phyloP scores from a whole-genome alignment of 2,329 filamentous ascomycete genomes.

The Aspergillus niger region DNA sequence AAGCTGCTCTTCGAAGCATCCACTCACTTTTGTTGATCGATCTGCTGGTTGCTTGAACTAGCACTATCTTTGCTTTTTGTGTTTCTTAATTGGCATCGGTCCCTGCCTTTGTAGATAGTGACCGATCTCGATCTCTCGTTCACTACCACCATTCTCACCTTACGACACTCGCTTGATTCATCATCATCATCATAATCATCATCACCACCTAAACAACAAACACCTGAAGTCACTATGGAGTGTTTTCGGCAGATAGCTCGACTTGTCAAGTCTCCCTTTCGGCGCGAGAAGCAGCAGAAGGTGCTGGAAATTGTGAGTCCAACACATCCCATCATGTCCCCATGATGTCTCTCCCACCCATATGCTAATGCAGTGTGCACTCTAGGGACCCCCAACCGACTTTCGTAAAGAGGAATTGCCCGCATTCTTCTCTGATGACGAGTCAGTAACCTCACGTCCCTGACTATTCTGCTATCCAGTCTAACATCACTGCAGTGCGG shows the following conservation, averaged over 20 bases:
- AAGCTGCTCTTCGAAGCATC: neutral
- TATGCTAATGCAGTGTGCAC: neutral
- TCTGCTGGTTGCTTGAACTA: slow-evolving; percentile 4
- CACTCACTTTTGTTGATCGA: slow-evolving; percentile 7
- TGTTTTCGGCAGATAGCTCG: slow-evolving; percentile 41
- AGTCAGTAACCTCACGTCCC: slow-evolving; percentile 33
- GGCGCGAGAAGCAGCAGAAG: slow-evolving; percentile 29
- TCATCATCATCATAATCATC: neutral
- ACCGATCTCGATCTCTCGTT: slow-evolving; percentile 7
- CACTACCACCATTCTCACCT: neutral
- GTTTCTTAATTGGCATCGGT: slow-evolving; percentile 15
- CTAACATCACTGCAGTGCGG: slow-evolving; percentile 36
- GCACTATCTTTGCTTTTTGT: neutral
- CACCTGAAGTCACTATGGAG: slow-evolving; percentile 29
- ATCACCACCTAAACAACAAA: neutral
- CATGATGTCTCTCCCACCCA: neutral
- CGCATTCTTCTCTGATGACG: slow-evolving; percentile 42
- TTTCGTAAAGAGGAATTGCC: slow-evolving; percentile 47
- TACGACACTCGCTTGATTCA: no score
- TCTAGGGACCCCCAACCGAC: slow-evolving; percentile 45
- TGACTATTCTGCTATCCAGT: slow-evolving; percentile 17
- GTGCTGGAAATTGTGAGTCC: slow-evolving; percentile 40
- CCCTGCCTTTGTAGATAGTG: slow-evolving; percentile 17
- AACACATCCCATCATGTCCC: neutral
- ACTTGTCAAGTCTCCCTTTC: slow-evolving; percentile 38